Evolutionary conservation across 2,329 filamentous ascomycete species (phyloP).

Genomic region (Shiraia bambusicola): DNA sequence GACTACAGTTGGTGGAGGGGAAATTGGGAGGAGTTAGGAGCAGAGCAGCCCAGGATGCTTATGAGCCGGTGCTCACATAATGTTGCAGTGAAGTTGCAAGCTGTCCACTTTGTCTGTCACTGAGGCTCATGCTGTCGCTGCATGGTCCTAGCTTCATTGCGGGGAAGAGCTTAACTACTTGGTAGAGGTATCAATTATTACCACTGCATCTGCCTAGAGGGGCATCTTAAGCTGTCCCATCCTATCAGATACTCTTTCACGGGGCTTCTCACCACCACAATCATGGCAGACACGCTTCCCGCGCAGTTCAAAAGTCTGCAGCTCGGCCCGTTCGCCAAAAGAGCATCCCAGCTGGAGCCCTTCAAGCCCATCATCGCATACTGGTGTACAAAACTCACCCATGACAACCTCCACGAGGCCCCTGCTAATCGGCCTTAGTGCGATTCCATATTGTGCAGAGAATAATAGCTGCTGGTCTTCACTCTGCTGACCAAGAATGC

Average conservation of each 20-base stretch:
- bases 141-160: constrained; percentile 3
- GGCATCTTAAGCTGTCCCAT: constrained; percentile 3
- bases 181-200: constrained; percentile 1
- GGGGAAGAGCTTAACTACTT: constrained; percentile 5
- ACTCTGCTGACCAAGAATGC: constrained; percentile 75
- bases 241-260: constrained; percentile 1
- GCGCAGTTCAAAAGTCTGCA: constrained; percentile 75
- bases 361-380: constrained; percentile 88
- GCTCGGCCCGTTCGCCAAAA: constrained; percentile 78
- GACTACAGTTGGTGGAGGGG: constrained; percentile 4
- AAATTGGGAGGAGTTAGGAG: constrained; percentile 6
- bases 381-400: constrained; percentile 69
- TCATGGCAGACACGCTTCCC: constrained; percentile 73
- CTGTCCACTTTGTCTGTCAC: constrained; percentile 2
- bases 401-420: not conserved
- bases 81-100: constrained; percentile 9
- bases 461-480: constrained; percentile 78
- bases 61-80: constrained; percentile 15
- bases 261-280: not conserved
- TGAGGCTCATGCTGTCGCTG: constrained; percentile 2
- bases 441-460: constrained; percentile 78
- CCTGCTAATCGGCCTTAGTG: constrained; percentile 27
- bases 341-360: constrained; percentile 79
- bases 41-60: constrained; percentile 6
- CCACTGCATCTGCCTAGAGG: not conserved